These are phyloP conservation scores for Hypoxylon cercidicola DNA, from an alignment of 495 filamentous ascomycete genomes.

Conservation along the genomic window DNA sequence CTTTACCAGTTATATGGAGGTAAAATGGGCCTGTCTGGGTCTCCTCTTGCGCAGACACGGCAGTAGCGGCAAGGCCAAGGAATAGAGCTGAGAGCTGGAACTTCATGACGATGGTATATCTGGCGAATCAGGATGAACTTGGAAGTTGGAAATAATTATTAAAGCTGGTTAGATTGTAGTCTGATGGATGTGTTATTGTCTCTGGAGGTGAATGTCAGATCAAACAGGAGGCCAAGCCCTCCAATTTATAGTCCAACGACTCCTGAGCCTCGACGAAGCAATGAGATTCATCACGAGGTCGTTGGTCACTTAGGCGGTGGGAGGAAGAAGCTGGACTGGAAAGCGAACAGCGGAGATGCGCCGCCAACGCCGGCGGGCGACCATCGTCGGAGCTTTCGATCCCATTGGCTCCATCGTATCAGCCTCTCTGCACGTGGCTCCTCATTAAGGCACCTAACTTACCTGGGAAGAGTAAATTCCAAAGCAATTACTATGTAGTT, in stretches of 20 bases:
- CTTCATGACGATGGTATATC: conserved; percentile 42
- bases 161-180: background rate
- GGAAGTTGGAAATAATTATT: background rate
- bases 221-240: conserved; percentile 1
- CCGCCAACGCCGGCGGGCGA: conserved; percentile 3
- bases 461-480: conserved; percentile 10
- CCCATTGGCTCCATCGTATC: conserved; percentile 34
- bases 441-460: conserved; percentile 2
- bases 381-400: background rate
- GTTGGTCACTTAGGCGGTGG: background rate
- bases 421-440: conserved; percentile 31
- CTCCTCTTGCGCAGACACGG: conserved; percentile 50
- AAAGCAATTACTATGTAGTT: too few species aligned
- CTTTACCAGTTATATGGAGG: conserved; percentile 47
- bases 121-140: background rate
- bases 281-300: conserved; percentile 29
- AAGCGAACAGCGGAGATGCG: conserved; percentile 2
- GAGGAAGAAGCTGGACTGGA: conserved; percentile 12
- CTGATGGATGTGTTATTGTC: background rate
- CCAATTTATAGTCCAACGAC: conserved; percentile 26
- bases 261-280: conserved; percentile 1
- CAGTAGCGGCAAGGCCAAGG: conserved; percentile 41
- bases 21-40: conserved; percentile 56
- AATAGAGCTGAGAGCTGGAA: conserved; percentile 42
- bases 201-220: background rate